Base-by-base conservation (phyloP, 352 stramenopile species). In the Phytophthora meadii region DNA sequence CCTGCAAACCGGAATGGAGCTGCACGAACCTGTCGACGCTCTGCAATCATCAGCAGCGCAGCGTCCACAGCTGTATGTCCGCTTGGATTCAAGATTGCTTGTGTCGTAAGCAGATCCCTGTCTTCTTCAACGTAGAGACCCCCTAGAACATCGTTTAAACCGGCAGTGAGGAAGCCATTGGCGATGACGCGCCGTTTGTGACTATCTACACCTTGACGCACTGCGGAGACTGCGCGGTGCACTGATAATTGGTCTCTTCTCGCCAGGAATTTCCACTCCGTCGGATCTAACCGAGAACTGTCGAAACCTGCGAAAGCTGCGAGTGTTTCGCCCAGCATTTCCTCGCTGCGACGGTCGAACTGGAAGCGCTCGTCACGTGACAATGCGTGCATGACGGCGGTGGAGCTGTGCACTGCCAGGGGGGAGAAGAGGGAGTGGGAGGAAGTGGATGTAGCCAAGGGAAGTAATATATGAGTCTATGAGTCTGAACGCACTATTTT, bases 1-100 rank as follows among this genome's bases (percentile, higher is more conserved):
- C 81, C 81, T 1, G 78, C 79, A 53, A 87, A 88, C 9, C 75
- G 79, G 57, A 90, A 88, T 54, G 76, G 70, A 36, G 77, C 70
- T 2, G 72, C 65, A 9, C 68, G 53, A 5, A 34, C 32, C 9
- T 72, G 46, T 40, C 65, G 36, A 2, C 48, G 50, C 71, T 90
- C 81, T 17, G 67, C 47, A 5, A 75, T 59, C 19, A 79, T 51
- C 4, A 88, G 63, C 27, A 88, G 72, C 0, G 74, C 68, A 34
- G 74, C 79, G 50, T 79, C 75, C 17, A 78, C 39, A 10, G 79
- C 66, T 3, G 60, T 56, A 45, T 53, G 48, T 5, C 64, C 52
- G 34, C 37, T 55, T 32, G 72, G 46, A 40, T 56, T 73, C 19
- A 88, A 50, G 22, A 90, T 57, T 5, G 72, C 65, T 59, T 88